These are phyloP conservation scores for Dillenia suffruticosa DNA, from an alignment of 164 flowering plant genomes.

Conservation along the genomic window DNA sequence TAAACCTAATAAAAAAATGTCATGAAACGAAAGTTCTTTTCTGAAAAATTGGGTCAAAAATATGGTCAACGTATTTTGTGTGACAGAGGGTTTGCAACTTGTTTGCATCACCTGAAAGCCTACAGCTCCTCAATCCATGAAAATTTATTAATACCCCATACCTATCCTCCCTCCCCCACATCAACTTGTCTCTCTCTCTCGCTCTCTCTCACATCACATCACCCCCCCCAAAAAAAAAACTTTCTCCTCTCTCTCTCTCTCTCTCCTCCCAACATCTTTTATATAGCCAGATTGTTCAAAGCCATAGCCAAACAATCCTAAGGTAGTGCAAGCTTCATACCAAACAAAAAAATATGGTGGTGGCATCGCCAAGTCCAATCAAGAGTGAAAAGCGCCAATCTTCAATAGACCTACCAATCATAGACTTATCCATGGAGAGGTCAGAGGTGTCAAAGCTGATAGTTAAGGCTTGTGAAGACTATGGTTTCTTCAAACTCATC, in stretches of 20 bases:
- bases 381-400: not conserved
- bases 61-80: slow-evolving; percentile 19
- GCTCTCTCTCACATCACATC: not conserved
- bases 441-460: not conserved
- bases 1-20: too few species aligned
- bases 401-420: not conserved
- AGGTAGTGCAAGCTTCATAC: not conserved
- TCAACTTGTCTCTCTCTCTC: not conserved
- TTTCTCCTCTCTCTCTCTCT: not conserved
- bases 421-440: too few species aligned
- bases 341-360: not conserved
- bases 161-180: too few species aligned
- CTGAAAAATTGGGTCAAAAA: not conserved
- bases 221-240: not conserved
- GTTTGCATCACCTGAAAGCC: slow-evolving; percentile 20
- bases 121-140: slow-evolving; percentile 9
- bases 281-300: not conserved
- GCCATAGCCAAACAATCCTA: too few species aligned
- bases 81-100: slow-evolving; percentile 19
- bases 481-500: too few species aligned
- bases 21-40: too few species aligned
- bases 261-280: not conserved
- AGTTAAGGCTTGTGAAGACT: too few species aligned
- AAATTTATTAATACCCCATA: slow-evolving; percentile 3
- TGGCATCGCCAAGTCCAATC: not conserved